Evolutionary conservation across 1,284 basidiomycete genomes (phyloP), one percentile per base, ranked within the genome.

Genomic region (Malassezia equina): DNA sequence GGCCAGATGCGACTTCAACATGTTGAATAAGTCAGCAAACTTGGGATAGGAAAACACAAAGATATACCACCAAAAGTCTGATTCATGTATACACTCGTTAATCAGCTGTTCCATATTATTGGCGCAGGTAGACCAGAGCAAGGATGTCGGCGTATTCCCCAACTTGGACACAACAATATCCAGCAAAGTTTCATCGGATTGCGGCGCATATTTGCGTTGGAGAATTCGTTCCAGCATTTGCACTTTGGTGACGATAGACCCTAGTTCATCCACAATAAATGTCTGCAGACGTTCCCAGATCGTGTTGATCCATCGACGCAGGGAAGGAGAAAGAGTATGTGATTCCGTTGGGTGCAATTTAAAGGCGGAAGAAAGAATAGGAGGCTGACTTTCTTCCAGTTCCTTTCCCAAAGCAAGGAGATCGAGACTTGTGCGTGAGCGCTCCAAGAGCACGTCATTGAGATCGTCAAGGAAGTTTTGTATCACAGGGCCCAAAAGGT

Each of bases 211-310:
- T 19, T 51, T 51, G 7, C 29, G 33, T 21, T 17, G 23, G 2
- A 57, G 29, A 11, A 52, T 50, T 15, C 36, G 49, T 29, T 57
- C 55, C 13, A 57, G 32, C 34, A 48, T 29, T 5, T 57, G 29
- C 2, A 52, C 48, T 19, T 57, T 57, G 31, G 17, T 29, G 23
- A 39, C 42, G 11, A 57, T 51, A 0, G 55, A 24, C 21, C 49
- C 29, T 25, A 52, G 40, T 33, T 57, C 55, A 25, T 52, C 51
- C 19, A 52, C 55, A 28, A 57, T 27, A 9, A 57, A 34, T n/a
- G 45, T 24, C 21, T 31, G 49, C 2, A 57, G 17, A 3, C 44
- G 44, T 13, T 32, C 19, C 36, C 45, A 57, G 2, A 48, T 28
- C 3, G 21, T 25, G 5, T 17, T 19, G 12, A 23, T 19, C 50